These are phyloP conservation scores for Chrysoporthe deuterocubensis DNA, from an alignment of 2,329 filamentous ascomycete genomes.

Conservation along the genomic window DNA sequence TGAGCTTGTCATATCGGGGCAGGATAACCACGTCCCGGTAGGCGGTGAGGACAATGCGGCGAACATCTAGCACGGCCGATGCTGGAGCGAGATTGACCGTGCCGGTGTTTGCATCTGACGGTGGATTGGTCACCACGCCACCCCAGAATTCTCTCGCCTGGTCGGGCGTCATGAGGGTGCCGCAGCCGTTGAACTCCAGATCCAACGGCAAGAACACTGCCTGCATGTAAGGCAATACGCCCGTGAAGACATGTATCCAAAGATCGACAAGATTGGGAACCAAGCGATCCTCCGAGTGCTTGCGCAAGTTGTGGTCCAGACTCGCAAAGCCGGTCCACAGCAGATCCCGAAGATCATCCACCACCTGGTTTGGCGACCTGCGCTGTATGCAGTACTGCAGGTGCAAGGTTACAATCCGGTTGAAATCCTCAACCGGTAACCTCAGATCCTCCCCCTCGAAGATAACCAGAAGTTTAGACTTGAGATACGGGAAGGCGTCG, in stretches of 20 bases:
- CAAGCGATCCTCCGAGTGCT: constrained; percentile 82
- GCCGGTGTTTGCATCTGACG: constrained; percentile 33
- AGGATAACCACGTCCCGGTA: constrained; percentile 91
- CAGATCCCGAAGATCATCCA: constrained; percentile 78
- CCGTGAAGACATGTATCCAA: constrained; percentile 92
- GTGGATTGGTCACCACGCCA: constrained; percentile 55
- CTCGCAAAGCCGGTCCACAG: constrained; percentile 82
- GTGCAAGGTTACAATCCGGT: constrained; percentile 77
- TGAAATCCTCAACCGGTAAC: constrained; percentile 83
- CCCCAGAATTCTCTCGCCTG: constrained; percentile 93
- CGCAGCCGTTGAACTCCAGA: constrained; percentile 86
- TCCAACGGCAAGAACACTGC: constrained; percentile 93
- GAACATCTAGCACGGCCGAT: constrained; percentile 73
- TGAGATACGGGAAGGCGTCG: constrained; percentile 82
- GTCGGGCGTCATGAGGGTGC: constrained; percentile 74
- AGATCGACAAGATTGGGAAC: constrained; percentile 89
- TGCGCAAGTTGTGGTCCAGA: constrained; percentile 80
- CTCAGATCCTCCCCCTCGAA: constrained; percentile 82
- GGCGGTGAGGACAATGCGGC: constrained; percentile 83
- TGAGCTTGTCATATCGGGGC: constrained; percentile 85
- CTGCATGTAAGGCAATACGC: constrained; percentile 90
- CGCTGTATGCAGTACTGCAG: constrained; percentile 78
- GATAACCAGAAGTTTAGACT: constrained; percentile 74
- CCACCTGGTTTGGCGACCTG: constrained; percentile 69
- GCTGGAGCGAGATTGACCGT: constrained; percentile 50